phyloP scores from a whole-genome alignment of 352 stramenopile species.

The Thraustochytrium aureum region DNA sequence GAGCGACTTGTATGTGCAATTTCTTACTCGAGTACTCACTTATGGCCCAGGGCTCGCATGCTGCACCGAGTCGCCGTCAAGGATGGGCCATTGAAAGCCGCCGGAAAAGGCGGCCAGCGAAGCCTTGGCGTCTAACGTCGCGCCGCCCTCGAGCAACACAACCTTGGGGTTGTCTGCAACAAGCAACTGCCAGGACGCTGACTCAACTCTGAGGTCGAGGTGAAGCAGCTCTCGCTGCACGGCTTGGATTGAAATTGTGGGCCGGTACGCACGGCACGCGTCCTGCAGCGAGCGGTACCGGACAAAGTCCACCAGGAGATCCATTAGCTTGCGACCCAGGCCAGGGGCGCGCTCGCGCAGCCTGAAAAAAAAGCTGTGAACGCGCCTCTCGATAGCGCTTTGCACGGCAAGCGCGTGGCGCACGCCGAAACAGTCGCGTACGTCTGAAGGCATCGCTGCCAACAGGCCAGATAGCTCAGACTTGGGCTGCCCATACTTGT shows the following conservation, averaged over 20 bases:
- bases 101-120: constrained; percentile 8
- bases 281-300: constrained; percentile 18
- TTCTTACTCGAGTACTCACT: too few relatives aligned
- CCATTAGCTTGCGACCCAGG: constrained; percentile 36
- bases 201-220: neutral
- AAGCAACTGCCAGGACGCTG: neutral
- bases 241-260: neutral
- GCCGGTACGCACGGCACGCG: constrained; percentile 22
- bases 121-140: constrained; percentile 24
- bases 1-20: too few relatives aligned
- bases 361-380: constrained; percentile 26
- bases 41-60: too few relatives aligned
- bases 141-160: neutral
- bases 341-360: neutral
- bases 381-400: neutral
- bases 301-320: constrained; percentile 50
- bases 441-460: neutral
- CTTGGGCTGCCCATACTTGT: constrained; percentile 46
- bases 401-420: constrained; percentile 25
- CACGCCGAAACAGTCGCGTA: neutral
- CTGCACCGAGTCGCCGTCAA: constrained; percentile 46
- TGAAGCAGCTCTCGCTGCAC: neutral
- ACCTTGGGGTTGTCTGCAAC: neutral
- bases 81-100: constrained; percentile 22
- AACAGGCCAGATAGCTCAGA: constrained; percentile 31